Percentiles rank a stretch among this genome's conserved stretches.
Conservation (phyloP, 768 basidiomycete species). For the Podaxis sp. region DNA sequence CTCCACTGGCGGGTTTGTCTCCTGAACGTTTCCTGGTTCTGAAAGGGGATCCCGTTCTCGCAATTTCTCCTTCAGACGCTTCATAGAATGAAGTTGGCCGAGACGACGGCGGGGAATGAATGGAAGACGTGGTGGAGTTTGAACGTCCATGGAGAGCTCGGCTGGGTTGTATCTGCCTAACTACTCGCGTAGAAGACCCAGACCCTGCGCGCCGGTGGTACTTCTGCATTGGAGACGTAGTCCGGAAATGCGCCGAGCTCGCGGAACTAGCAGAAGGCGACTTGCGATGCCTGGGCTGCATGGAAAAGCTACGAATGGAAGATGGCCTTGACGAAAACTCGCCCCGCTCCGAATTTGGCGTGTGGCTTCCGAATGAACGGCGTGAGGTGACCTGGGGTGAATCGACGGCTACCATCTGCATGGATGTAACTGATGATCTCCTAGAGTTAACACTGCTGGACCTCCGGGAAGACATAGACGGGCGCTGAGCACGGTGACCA, state of each 20-base stretch:
- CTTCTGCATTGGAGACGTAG: constrained; percentile 77
- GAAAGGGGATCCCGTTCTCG: constrained; percentile 65
- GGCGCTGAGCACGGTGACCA: constrained; percentile 61
- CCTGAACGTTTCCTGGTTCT: constrained; percentile 46
- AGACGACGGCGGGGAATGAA: constrained; percentile 73
- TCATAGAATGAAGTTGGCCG: constrained; percentile 79
- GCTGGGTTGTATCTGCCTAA: constrained; percentile 52
- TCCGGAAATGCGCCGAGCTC: constrained; percentile 62
- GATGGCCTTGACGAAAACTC: constrained; percentile 80
- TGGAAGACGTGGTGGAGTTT: constrained; percentile 75
- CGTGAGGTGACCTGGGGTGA: constrained; percentile 63
- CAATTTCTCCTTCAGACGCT: constrained; percentile 62
- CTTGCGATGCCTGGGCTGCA: constrained; percentile 64
- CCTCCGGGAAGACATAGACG: constrained; percentile 76
- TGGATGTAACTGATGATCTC: constrained; percentile 53
- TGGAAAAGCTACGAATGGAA: constrained; percentile 77
- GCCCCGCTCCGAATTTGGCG: constrained; percentile 84
- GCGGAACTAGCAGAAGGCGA: constrained; percentile 78
- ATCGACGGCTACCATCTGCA: constrained; percentile 54
- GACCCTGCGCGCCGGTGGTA: constrained; percentile 80
- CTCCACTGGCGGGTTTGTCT: constrained; percentile 34
- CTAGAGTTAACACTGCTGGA: constrained; percentile 92
- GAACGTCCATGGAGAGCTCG: constrained; percentile 63
- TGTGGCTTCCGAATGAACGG: constrained; percentile 74
- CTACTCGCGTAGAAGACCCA: constrained; percentile 79